Base-by-base conservation (phyloP, 2,329 filamentous ascomycete genomes). In the Fusarium sp. region DNA sequence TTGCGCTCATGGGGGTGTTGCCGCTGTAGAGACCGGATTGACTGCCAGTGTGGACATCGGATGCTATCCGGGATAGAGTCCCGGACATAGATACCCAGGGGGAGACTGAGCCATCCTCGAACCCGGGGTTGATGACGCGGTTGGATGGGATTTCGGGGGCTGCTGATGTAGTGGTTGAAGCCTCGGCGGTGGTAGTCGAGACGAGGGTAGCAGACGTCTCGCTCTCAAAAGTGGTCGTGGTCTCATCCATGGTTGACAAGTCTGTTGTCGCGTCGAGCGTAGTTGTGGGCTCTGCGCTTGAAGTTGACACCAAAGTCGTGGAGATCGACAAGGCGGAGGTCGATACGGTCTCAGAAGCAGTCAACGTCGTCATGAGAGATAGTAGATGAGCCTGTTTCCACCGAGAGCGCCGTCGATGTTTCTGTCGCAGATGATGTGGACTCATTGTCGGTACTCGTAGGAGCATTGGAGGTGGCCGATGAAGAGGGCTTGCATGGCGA, bases 51-150 rank as follows among this genome's bases (percentile, higher is more conserved):
- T 51, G 34, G 22, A 44, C 32, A 12, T 52, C 42, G 1, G 60
- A 38, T n/a, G 50, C 24, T 7, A 32, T 24, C 1, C 32, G 17
- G 48, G 44, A 51, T 24, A 58, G 9, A 1, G 24, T 12, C 6
- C 64, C 64, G 6, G 36, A 15, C 14, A 38, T 13, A 15, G 32
- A 17, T 4, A 30, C 6, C 51, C 51, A 55, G 15, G 51, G 51
- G 2, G 0, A 3, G 11, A 28, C 15, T 4, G 3, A 28, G 4
- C 2, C 1, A 0, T 55, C 34, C 36, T 55, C 51, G 10, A 55
- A 55, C 6, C 34, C 36, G 4, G 51, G 34, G 3, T 55, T 41
- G 20, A 28, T 1, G 20, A 55, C 2, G 2, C 51, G 51, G 20
- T 55, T 55, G 20, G 14, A 28, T 14, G 51, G 51, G 15, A 30